Percentiles rank a stretch among this genome's conserved stretches.
Conservation (phyloP, 2,329 filamentous ascomycete species). For the Lachnellula subtilissima region DNA sequence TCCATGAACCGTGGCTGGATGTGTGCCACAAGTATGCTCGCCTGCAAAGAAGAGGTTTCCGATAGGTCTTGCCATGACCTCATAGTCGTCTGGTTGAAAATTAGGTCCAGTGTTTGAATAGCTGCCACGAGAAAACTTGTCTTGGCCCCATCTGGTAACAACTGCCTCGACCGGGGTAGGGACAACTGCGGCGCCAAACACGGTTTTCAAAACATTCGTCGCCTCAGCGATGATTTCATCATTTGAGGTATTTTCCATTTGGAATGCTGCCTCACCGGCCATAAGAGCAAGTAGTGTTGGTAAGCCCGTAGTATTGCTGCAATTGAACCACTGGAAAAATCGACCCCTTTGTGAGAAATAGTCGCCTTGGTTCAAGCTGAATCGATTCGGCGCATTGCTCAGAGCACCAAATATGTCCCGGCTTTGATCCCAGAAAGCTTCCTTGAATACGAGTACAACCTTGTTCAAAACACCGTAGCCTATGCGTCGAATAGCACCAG, state of each 20-base stretch:
- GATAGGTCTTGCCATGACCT: constrained; percentile 77
- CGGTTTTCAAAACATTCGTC: constrained; percentile 67
- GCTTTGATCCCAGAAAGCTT: constrained; percentile 84
- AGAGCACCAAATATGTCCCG: constrained; percentile 93
- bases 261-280: constrained; percentile 89
- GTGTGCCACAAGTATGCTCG: constrained; percentile 91
- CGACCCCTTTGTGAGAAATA: constrained; percentile 78
- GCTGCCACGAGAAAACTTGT: constrained; percentile 86
- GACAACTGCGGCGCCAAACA: constrained; percentile 63
- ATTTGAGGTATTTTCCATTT: constrained; percentile 74
- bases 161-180: constrained; percentile 80
- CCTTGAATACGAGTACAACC: constrained; percentile 82
- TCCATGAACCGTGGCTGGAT: constrained; percentile 94
- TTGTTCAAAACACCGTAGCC: constrained; percentile 96
- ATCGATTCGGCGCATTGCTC: constrained; percentile 62
- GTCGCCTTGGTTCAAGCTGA: constrained; percentile 72
- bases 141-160: constrained; percentile 86
- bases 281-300: constrained; percentile 88
- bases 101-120: constrained; percentile 89
- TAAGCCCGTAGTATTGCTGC: constrained; percentile 80
- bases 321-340: constrained; percentile 98
- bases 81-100: constrained; percentile 83
- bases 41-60: constrained; percentile 93
- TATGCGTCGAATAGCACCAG: constrained; percentile 71
- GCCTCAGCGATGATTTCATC: constrained; percentile 75